These are phyloP conservation scores for Phytophthora multivora DNA, from an alignment of 352 stramenopile genomes.

Conservation along the genomic window DNA sequence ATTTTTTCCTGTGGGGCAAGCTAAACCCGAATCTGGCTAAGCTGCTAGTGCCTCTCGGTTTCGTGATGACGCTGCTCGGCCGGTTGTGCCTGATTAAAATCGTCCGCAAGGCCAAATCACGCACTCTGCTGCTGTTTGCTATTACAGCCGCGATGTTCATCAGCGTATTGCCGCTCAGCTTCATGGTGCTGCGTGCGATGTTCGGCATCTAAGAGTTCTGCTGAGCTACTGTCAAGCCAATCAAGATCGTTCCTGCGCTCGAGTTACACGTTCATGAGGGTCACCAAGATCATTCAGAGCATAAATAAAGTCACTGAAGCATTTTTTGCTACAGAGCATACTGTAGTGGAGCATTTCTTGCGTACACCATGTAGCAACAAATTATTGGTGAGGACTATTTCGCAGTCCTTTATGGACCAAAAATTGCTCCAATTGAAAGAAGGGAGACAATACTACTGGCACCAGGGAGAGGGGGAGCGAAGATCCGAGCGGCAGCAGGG, in stretches of 20 bases:
- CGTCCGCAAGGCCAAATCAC: slow-evolving; percentile 41
- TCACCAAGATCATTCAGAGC: no score
- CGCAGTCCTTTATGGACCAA: no score
- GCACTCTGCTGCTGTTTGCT: slow-evolving; percentile 38
- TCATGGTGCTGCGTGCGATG: slow-evolving; percentile 25
- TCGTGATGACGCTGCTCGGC: slow-evolving; percentile 41
- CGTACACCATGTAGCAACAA: no score
- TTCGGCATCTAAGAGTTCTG: slow-evolving; percentile 20
- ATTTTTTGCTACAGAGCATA: no score
- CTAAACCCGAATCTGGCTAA: slow-evolving; percentile 36
- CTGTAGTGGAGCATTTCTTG: no score
- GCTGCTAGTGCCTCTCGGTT: slow-evolving; percentile 34
- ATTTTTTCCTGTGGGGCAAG: slow-evolving; percentile 52
- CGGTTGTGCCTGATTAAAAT: slow-evolving; percentile 38
- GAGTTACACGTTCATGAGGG: no score
- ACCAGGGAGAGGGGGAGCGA: slow-evolving; percentile 21
- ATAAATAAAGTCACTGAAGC: no score
- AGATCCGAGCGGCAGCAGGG: slow-evolving; percentile 24
- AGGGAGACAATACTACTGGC: slow-evolving; percentile 18
- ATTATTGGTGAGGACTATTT: no score
- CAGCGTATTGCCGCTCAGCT: slow-evolving; percentile 39
- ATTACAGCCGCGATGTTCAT: slow-evolving; percentile 38
- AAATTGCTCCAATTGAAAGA: neutral
- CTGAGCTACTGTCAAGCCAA: no score
- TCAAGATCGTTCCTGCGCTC: no score